A percentile compares a stretch with the other conserved stretches of the same genome.
Conservation (phyloP, 768 basidiomycete species). For the Tylopilus sp. region DNA sequence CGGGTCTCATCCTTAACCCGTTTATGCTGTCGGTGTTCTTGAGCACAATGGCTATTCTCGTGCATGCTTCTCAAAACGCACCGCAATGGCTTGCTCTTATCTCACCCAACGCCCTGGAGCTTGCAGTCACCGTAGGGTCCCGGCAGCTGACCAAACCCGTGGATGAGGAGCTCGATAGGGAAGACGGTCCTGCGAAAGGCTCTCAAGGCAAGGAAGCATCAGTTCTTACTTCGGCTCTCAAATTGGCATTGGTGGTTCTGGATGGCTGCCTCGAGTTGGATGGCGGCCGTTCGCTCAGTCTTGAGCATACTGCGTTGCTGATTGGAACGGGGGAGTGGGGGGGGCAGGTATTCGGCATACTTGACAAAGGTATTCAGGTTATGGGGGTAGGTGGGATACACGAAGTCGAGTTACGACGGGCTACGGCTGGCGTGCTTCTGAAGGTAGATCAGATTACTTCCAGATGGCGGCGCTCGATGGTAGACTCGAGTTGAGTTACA, state of each 20-base stretch:
- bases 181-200: conserved; percentile 16
- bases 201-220: conserved; percentile 57
- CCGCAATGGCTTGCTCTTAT: conserved; percentile 77
- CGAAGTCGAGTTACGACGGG: conserved; percentile 59
- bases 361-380: conserved; percentile 64
- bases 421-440: conserved; percentile 76
- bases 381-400: conserved; percentile 64
- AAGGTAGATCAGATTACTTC: conserved; percentile 72
- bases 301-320: conserved; percentile 72
- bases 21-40: conserved; percentile 74
- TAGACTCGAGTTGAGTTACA: conserved; percentile 33
- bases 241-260: conserved; percentile 72
- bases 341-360: conserved; percentile 51
- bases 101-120: conserved; percentile 77
- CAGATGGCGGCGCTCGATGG: conserved; percentile 66
- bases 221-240: conserved; percentile 71
- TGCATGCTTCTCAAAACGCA: conserved; percentile 80
- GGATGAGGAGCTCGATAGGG: conserved; percentile 36
- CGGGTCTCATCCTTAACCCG: conserved; percentile 79
- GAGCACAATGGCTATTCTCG: conserved; percentile 69
- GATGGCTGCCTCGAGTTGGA: conserved; percentile 77
- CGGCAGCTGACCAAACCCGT: conserved; percentile 48
- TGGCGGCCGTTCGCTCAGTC: conserved; percentile 64
- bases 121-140: conserved; percentile 78
- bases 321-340: conserved; percentile 83